Conservation (phyloP, 371 early-diverging fungal species). For the Circinella umbellata region DNA sequence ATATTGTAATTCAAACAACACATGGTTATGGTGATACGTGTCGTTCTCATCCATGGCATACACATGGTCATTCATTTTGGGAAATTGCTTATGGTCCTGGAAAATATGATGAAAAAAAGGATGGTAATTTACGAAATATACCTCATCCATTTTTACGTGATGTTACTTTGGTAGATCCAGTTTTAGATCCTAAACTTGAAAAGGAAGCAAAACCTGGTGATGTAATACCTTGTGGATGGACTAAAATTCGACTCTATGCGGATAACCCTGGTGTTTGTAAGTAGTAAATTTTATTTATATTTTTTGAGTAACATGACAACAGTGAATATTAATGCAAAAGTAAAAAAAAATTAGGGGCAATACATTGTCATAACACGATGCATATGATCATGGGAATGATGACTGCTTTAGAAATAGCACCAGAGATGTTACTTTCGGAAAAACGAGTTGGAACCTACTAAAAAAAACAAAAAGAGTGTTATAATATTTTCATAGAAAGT, state of each 20-base stretch:
- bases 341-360: constrained; percentile 25
- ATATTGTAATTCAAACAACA: constrained; percentile 43
- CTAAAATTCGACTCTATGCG: constrained; percentile 41
- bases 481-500: too few species aligned
- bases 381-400: constrained; percentile 54
- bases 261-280: constrained; percentile 36
- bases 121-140: constrained; percentile 34
- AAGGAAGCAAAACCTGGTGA: not conserved
- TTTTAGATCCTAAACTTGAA: constrained; percentile 18
- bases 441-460: too few species aligned
- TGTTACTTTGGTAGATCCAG: constrained; percentile 40
- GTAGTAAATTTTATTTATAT: not conserved
- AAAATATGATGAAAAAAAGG: constrained; percentile 33
- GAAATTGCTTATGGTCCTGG: constrained; percentile 46
- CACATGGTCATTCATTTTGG: constrained; percentile 52
- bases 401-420: constrained; percentile 45
- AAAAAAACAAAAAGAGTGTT: too few species aligned
- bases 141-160: constrained; percentile 30
- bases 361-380: constrained; percentile 47
- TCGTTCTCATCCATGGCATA: constrained; percentile 53
- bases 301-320: too few species aligned
- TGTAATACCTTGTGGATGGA: constrained; percentile 42
- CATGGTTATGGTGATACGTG: constrained; percentile 30
- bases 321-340: too few species aligned
- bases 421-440: constrained; percentile 13